Evolutionary conservation across 2,329 filamentous ascomycete species (phyloP).

Genomic region (Aureobasidium melanogenum): DNA sequence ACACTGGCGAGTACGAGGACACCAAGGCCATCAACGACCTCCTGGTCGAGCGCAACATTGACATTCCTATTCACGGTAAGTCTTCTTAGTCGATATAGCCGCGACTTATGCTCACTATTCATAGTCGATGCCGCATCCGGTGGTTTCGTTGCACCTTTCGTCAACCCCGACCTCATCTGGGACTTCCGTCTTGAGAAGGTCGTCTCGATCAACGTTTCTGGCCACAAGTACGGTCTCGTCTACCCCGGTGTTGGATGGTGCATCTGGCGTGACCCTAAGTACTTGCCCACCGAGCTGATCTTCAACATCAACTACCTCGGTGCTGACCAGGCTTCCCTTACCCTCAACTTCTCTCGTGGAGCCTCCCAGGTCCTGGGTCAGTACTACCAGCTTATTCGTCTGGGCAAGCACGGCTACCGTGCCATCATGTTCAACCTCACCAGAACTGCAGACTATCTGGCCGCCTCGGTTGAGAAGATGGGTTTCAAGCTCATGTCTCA

Average conservation of each 20-base stretch:
- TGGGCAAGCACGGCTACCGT: slow-evolving; percentile 86
- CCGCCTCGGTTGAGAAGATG: slow-evolving; percentile 59
- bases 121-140: slow-evolving; percentile 79
- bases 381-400: slow-evolving; percentile 93
- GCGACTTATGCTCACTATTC: not conserved
- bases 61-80: slow-evolving; percentile 66
- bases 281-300: slow-evolving; percentile 79
- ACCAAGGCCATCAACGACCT: slow-evolving; percentile 87
- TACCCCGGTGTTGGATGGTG: slow-evolving; percentile 95
- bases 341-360: slow-evolving; percentile 94
- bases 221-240: slow-evolving; percentile 74
- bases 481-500: slow-evolving; percentile 87
- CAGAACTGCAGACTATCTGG: slow-evolving; percentile 78
- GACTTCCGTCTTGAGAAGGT: slow-evolving; percentile 86
- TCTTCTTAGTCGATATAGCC: not conserved
- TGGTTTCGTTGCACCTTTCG: slow-evolving; percentile 88
- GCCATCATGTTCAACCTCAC: slow-evolving; percentile 93
- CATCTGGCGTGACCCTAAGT: slow-evolving; percentile 76
- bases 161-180: slow-evolving; percentile 75
- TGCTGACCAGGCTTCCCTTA: slow-evolving; percentile 90
- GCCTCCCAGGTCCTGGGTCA: slow-evolving; percentile 92
- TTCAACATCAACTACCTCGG: slow-evolving; percentile 99
- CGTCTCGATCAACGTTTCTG: slow-evolving; percentile 87
- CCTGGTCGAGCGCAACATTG: slow-evolving; percentile 62
- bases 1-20: slow-evolving; percentile 93